Evolutionary conservation across 192 early-diverging fungal genomes (phyloP), one percentile per base, ranked within the genome.

Genomic region (Paraglomus brasilianum): DNA sequence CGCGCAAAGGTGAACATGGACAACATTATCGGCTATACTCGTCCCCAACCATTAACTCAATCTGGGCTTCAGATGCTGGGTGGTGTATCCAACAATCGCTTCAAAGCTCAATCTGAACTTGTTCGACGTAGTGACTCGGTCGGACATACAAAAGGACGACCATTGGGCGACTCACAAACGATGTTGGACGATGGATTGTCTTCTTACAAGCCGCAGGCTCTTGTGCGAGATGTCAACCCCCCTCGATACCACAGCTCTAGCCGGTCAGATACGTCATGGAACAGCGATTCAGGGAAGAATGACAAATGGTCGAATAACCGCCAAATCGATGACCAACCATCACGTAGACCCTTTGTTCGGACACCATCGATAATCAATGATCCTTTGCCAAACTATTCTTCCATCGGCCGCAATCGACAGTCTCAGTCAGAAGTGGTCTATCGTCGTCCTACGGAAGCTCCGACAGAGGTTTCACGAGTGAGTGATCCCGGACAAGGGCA

Each of bases 361-460:
- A 11, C 17, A 6, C 52, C 7, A 21, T 11, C 52, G 52, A 55
- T 21, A 21, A 7, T 11, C n/a, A 55, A 55, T 55, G 17, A 55
- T 21, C n/a, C n/a, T 6, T 6, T 21, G 15, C 8, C 52, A 55
- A 6, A 21, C 17, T 55, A 42, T 24, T 67, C 39, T 21, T 13
- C 51, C 6, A 11, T 21, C 2, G 21, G n/a, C n/a, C n/a, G 17
- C 10, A 11, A 4, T 22, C 66, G n/a, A 17, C 17, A 24, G 38
- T 30, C 51, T 22, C 56, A 53, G 66, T 68, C 66, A 5, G 66
- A 68, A n/a, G 66, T 68, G 14, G 45, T 44, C 21, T 68, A 68
- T 51, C n/a, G n/a, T n/a, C 51, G 51, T 44, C 50, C 39, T 24
- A 14, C 6, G 8, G 66, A 52, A 11, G 19, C 51, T 22, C 8